Base-by-base conservation (phyloP, 2,329 filamentous ascomycete genomes). In the Colletotrichum cereale region DNA sequence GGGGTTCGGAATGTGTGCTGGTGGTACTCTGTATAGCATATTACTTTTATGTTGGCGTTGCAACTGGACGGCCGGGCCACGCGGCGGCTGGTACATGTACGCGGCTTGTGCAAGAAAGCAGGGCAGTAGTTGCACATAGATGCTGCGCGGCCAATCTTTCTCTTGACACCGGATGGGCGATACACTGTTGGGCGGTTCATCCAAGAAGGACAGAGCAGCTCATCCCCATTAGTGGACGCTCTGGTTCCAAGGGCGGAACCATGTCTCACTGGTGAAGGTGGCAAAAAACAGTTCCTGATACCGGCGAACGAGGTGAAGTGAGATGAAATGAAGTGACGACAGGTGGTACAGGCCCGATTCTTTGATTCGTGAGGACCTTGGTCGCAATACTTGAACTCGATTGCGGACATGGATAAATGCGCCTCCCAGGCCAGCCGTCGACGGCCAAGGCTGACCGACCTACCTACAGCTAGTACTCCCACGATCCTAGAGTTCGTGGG, bases 171-270 rank as follows among this genome's bases (percentile, higher is more conserved):
- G 53, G 21, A 42, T 11, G 36, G 16, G 16, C 36, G 44, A 29
- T 6, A 53, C 14, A 36, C 18, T 10, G 29, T 38, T 40, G 14
- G 31, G 16, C 42, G n/a, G 65, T 55, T 68, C 61, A 38, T 57
- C 42, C 21, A 16, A 47, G 38, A 29, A 58, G 34, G 60, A 36
- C 7, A 18, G 36, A 21, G 36, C 31, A 57, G 52, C 11, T 56
- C 18, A 50, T 52, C 63, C 40, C 66, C 34, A n/a, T n/a, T 36
- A n/a, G 53, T 56, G 52, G 44, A 26, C 8, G 42, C 61, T 57
- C 40, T n/a, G 21, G 42, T 44, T 68, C 36, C 42, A 52, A n/a
- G 21, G 34, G 52, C n/a, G 21, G 52, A 40, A 42, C n/a, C 34
- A 50, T 48, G 52, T 56, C 50, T 56, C 58, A 55, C 29, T 12